Percentiles rank a stretch among this genome's conserved stretches.
phyloP scores from a whole-genome alignment of 1,284 basidiomycete species.

The Stygiomarasmius scandens region DNA sequence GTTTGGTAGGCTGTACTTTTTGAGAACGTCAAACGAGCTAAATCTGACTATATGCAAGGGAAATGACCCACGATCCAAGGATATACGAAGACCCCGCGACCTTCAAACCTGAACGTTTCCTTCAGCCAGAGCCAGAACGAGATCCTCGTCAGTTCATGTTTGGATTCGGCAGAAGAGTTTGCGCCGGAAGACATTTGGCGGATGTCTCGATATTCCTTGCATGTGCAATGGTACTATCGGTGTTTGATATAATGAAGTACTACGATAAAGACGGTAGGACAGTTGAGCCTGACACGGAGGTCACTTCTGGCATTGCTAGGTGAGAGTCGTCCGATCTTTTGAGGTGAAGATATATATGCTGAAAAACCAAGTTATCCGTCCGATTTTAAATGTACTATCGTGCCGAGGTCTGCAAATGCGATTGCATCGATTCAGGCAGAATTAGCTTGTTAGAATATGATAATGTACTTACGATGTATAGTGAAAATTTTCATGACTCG shows the following conservation, averaged over 20 bases:
- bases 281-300: slow-evolving; percentile 18
- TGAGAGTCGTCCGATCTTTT: no score
- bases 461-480: no score
- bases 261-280: slow-evolving; percentile 15
- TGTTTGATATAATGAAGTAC: slow-evolving; percentile 18
- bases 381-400: slow-evolving; percentile 19
- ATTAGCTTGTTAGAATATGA: no score
- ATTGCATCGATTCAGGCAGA: slow-evolving; percentile 14
- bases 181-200: slow-evolving; percentile 23
- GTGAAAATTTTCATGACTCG: no score
- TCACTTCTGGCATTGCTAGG: slow-evolving; percentile 20
- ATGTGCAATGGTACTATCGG: slow-evolving; percentile 19
- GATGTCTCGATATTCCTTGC: slow-evolving; percentile 19
- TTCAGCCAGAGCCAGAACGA: slow-evolving; percentile 8
- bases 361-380: slow-evolving; percentile 21
- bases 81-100: slow-evolving; percentile 15
- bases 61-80: slow-evolving; percentile 19
- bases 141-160: slow-evolving; percentile 19
- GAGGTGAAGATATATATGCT: no score
- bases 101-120: slow-evolving; percentile 19
- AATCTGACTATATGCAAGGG: slow-evolving; percentile 4
- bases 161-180: slow-evolving; percentile 19
- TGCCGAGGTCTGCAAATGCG: slow-evolving; percentile 15
- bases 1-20: slow-evolving; percentile 13
- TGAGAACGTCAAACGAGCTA: not conserved